phyloP scores from a whole-genome alignment of 805 yeast genomes.

The Starmerella roubikii region DNA sequence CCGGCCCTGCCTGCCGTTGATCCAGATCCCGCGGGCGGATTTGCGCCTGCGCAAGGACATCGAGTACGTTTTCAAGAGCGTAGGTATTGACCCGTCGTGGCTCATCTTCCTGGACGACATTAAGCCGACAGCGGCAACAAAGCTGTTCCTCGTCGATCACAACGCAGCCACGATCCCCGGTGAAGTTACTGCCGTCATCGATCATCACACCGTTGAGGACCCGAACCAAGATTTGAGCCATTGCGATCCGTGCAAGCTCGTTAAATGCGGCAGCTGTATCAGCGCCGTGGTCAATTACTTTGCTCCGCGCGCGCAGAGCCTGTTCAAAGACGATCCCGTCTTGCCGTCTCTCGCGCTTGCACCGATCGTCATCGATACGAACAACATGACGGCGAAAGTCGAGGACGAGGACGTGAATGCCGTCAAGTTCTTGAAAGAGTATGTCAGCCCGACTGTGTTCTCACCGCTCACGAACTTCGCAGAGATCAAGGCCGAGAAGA shows the following conservation, averaged over 20 bases:
- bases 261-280: conserved; percentile 64
- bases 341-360: conserved; percentile 40
- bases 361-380: conserved; percentile 67
- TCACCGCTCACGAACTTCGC: conserved; percentile 7
- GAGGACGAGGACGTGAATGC: conserved; percentile 38
- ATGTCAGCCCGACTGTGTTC: background rate
- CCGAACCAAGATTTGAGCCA: conserved; percentile 24
- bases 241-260: conserved; percentile 45
- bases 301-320: background rate
- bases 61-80: conserved; percentile 35
- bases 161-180: conserved; percentile 28
- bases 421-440: conserved; percentile 6
- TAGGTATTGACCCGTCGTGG: conserved; percentile 35
- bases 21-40: conserved; percentile 60
- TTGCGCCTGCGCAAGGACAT: conserved; percentile 61
- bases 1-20: conserved; percentile 45
- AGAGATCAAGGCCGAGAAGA: conserved; percentile 34
- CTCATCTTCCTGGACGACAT: conserved; percentile 56
- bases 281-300: conserved; percentile 41
- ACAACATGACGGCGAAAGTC: conserved; percentile 46
- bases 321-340: conserved; percentile 24
- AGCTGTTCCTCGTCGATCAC: conserved; percentile 62
- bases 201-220: conserved; percentile 53
- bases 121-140: conserved; percentile 26
- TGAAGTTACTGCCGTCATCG: conserved; percentile 48